phyloP scores from a whole-genome alignment of 2,329 filamentous ascomycete genomes.

The Zymoseptoria brevis region DNA sequence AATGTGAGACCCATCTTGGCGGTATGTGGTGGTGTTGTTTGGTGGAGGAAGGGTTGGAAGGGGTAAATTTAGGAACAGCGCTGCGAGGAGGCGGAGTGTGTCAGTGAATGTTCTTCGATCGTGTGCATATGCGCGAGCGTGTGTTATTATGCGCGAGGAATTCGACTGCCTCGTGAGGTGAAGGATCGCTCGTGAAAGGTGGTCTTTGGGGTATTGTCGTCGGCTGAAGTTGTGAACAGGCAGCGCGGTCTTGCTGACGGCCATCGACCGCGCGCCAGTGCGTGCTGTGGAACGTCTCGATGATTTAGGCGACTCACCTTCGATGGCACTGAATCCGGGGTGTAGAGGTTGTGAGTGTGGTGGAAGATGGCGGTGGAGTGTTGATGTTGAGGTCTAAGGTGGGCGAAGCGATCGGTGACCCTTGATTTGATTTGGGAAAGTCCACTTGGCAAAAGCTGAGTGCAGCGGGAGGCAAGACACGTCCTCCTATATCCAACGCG shows the following conservation, averaged over 20 bases:
- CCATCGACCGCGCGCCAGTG: not conserved
- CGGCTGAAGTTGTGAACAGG: not conserved
- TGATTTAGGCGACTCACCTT: not conserved
- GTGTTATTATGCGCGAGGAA: not conserved
- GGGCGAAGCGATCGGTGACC: too few species aligned
- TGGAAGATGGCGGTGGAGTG: not conserved
- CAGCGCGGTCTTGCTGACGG: not conserved
- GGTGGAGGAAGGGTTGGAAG: slow-evolving; percentile 1
- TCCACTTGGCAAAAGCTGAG: too few species aligned
- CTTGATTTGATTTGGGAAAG: not conserved
- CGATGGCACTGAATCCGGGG: not conserved
- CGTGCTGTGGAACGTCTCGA: not conserved
- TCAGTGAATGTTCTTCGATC: not conserved
- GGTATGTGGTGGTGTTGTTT: slow-evolving; percentile 28
- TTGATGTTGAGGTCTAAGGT: not conserved
- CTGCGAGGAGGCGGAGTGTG: not conserved
- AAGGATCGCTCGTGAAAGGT: not conserved
- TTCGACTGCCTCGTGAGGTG: not conserved
- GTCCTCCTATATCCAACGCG: not conserved
- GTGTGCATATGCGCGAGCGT: not conserved
- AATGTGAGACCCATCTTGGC: slow-evolving; percentile 85
- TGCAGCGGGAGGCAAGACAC: too few species aligned
- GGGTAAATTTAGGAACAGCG: slow-evolving; percentile 8
- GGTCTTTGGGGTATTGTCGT: not conserved
- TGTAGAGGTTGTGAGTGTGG: not conserved